Evolutionary conservation across 371 early-diverging fungal species (phyloP), one percentile per base, ranked within the genome.

Genomic region (Lichtheimia ornata): DNA sequence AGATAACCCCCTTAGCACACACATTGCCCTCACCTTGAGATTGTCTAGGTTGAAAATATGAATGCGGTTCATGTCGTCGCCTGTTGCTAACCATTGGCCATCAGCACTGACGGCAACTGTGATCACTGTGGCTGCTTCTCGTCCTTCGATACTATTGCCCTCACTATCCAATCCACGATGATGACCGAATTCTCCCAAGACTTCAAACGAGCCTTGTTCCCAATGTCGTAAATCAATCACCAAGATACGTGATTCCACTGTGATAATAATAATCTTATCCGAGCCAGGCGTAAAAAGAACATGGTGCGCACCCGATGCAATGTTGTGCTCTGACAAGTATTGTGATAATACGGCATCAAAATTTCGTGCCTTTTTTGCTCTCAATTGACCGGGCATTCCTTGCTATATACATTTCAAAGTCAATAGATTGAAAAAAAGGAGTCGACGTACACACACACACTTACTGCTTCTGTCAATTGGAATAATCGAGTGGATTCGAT

Each of bases 41-140:
- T 83, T 81, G 62, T 92, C 91, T 51, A 95, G 63, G 55, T 89
- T 88, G 50, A 85, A 91, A n/a, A 95, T 82, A 62, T 87, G 80
- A 52, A 94, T 88, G 49, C 85, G 77, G 66, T 89, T 91, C 9
- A 77, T 70, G 59, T 89, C 75, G 69, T 94, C 96, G 4, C 88
- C 90, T 7, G 91, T 88, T 3, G 88, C 94, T 35, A 95, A 70
- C 88, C 90, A 93, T 65, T 86, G 86, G 17, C 89, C 91, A 71
- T 93, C 93, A 3, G 75, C 72, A 66, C 93, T 93, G 24, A 92
- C 84, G 20, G 89, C 81, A 66, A 94, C 70, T 2, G 83, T 72
- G 13, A 70, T 65, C 17, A 93, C 84, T 0, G 91, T 86, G n/a
- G 73, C 64, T 65, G 81, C 59, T 66, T 77, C 58, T 70, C 77